Evolutionary conservation across 2,329 filamentous ascomycete genomes (phyloP), one percentile per base, ranked within the genome.

Genomic region (Fusarium brachygibbosum): DNA sequence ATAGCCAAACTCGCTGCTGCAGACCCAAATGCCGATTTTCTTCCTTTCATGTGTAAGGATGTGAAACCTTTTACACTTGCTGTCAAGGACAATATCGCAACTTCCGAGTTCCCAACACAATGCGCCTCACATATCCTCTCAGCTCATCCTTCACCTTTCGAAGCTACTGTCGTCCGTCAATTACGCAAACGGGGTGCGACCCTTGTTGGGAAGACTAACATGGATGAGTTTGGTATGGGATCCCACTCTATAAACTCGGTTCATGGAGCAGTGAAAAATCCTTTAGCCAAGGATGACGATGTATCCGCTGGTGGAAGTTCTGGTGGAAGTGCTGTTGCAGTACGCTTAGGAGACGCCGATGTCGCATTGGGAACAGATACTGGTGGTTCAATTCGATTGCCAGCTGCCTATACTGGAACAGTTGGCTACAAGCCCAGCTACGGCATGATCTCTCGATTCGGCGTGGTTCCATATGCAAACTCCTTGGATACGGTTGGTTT

Each of bases 171-270:
- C 19, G 88, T 97, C 34, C 81, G 85, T 52, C 87, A 90, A 72
- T 84, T 98, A 34, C 86, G 87, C 58, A 77, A 82, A 29, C 84
- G 86, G 7, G 91, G 91, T 41, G 89, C 88, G 8, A 78, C 86
- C 8, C 78, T 95, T 3, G 84, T 90, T 2, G 91, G 91, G 9
- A 97, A 97, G 79, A 94, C 93, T 3, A 97, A 97, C 77, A 89
- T 98, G 84, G 96, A 98, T 80, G 96, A 97, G 77, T 97, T 97
- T 77, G 94, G 94, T 29, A 97, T 97, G 94, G 94, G 94, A 3
- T 97, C 93, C 11, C 91, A 97, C 73, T 94, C 93, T 3, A 82
- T 82, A 52, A 89, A 90, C 74, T 94, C 93, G 1, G 80, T 84
- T 56, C 88, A 90, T 72, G 92, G 92, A 2, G 77, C 87, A 2